These are phyloP conservation scores for Nannochloropsis salina DNA, from an alignment of 108 stramenopile genomes.

Conservation along the genomic window DNA sequence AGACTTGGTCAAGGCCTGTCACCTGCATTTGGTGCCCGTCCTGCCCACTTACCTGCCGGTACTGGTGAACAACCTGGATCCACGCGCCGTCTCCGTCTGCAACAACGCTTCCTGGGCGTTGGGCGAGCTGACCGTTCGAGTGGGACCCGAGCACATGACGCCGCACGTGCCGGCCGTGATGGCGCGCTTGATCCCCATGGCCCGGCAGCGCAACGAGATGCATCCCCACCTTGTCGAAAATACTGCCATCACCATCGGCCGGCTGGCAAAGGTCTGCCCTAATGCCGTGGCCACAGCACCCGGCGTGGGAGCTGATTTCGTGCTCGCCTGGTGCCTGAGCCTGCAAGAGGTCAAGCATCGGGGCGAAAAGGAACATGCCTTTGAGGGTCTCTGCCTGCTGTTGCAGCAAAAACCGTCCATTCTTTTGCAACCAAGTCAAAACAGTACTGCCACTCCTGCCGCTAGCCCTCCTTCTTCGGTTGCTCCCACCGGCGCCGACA, in stretches of 20 bases:
- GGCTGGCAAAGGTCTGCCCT: slow-evolving; percentile 70
- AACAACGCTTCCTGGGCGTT: slow-evolving; percentile 87
- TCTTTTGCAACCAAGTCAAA: background rate
- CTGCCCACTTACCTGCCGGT: slow-evolving; percentile 57
- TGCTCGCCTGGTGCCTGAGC: slow-evolving; percentile 34
- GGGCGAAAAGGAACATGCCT: slow-evolving; percentile 37
- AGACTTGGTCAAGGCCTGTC: slow-evolving; percentile 74
- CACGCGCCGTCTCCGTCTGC: slow-evolving; percentile 58
- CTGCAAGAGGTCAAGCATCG: slow-evolving; percentile 30
- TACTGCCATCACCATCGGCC: slow-evolving; percentile 73
- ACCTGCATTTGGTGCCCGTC: slow-evolving; percentile 64
- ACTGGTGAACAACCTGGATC: slow-evolving; percentile 58
- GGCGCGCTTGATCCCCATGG: slow-evolving; percentile 55
- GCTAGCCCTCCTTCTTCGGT: too few relatives aligned
- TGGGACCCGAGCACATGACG: slow-evolving; percentile 61
- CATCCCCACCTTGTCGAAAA: slow-evolving; percentile 75
- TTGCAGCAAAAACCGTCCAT: slow-evolving; percentile 33
- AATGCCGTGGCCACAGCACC: slow-evolving; percentile 65
- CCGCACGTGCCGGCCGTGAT: slow-evolving; percentile 68
- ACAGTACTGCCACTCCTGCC: background rate
- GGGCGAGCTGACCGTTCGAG: slow-evolving; percentile 76
- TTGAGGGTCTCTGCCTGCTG: slow-evolving; percentile 40
- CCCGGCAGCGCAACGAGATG: slow-evolving; percentile 49
- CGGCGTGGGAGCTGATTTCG: background rate
- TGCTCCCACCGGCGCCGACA: background rate